Conservation (phyloP, 352 stramenopile genomes). For the Labyrinthula sp. region DNA sequence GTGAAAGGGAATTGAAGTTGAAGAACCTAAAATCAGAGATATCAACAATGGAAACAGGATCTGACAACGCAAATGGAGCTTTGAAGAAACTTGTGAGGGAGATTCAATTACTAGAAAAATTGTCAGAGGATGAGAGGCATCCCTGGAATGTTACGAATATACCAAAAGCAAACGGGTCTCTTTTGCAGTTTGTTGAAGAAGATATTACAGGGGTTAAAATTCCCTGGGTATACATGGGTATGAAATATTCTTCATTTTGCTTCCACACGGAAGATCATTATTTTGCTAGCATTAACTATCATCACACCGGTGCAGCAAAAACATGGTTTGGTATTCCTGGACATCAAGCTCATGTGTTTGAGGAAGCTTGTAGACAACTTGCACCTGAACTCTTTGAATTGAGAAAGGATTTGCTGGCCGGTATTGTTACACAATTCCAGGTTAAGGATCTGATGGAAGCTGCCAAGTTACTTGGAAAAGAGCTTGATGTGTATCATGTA, state of each 20-base stretch:
- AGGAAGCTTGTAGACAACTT: constrained; percentile 60
- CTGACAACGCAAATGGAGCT: neutral
- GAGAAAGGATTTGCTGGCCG: constrained; percentile 77
- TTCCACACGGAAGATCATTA: constrained; percentile 99
- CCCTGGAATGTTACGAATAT: constrained; percentile 99
- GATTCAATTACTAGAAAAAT: constrained; percentile 38
- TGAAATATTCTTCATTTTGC: constrained; percentile 94
- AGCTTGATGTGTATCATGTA: constrained; percentile 72
- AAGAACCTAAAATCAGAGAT: too few relatives aligned
- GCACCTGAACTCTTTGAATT: constrained; percentile 77
- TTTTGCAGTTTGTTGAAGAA: constrained; percentile 81
- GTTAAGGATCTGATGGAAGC: too few relatives aligned
- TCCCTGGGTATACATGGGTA: constrained; percentile 97
- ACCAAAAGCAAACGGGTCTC: constrained; percentile 64
- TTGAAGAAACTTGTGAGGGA: constrained; percentile 1
- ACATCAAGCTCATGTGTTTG: constrained; percentile 60
- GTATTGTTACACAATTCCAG: constrained; percentile 29
- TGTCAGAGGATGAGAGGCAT: constrained; percentile 49
- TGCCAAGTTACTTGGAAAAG: constrained; percentile 1
- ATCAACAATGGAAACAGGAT: too few relatives aligned
- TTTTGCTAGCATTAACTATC: constrained; percentile 97
- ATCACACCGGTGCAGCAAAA: constrained; percentile 85
- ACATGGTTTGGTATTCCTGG: constrained; percentile 86
- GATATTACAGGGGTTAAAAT: constrained; percentile 95
- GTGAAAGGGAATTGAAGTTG: constrained; percentile 13